A percentile compares a stretch with the other conserved stretches of the same genome.
Conservation (phyloP, 2,329 filamentous ascomycete genomes). For the Cladosporium phlei region DNA sequence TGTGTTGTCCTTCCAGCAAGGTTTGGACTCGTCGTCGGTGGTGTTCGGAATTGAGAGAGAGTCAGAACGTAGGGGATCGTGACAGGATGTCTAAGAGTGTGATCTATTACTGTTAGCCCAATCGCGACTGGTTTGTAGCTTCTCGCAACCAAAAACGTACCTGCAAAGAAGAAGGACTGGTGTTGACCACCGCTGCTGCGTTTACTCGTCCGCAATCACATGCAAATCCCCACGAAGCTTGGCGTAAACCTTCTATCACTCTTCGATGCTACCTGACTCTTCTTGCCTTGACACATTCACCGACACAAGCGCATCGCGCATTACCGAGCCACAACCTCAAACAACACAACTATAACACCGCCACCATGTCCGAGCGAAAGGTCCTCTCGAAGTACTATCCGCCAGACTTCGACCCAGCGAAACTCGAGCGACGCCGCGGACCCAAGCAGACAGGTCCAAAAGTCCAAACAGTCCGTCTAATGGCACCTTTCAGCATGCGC, state of each 20-base stretch:
- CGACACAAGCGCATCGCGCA: conserved; percentile 2
- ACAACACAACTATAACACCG: background rate
- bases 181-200: conserved; percentile 8
- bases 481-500: conserved; percentile 82
- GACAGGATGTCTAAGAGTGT: no score
- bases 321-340: background rate
- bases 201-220: conserved; percentile 11
- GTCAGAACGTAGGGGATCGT: no score
- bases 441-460: conserved; percentile 72
- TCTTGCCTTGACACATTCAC: background rate
- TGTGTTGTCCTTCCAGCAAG: background rate
- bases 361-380: conserved; percentile 77
- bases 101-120: no score
- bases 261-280: background rate
- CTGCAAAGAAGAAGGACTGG: conserved; percentile 13
- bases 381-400: conserved; percentile 65
- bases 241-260: background rate
- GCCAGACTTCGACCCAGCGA: conserved; percentile 83
- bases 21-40: no score
- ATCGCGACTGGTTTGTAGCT: no score
- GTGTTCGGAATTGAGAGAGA: background rate
- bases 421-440: conserved; percentile 61
- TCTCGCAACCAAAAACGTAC: no score
- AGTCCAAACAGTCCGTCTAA: conserved; percentile 80
- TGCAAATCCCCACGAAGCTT: conserved; percentile 6